Evolutionary conservation across 371 early-diverging fungal genomes (phyloP).

Genomic region (Dichotomocladium elegans): DNA sequence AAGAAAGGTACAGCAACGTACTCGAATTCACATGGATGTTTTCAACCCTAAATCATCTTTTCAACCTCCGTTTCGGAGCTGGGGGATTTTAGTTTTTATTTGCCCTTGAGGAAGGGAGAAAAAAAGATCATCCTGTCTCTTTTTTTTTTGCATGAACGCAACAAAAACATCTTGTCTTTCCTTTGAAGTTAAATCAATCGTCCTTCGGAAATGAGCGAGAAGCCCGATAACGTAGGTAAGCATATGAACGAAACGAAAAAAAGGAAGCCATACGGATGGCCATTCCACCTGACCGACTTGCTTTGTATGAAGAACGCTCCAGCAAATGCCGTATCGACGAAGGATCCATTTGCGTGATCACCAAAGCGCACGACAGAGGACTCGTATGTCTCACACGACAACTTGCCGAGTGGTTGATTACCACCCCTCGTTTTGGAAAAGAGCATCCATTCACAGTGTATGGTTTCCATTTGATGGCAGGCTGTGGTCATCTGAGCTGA

Average conservation of each 20-base stretch:
- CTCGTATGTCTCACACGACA: constrained; percentile 73
- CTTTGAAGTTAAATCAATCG: no score
- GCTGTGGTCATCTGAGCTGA: neutral
- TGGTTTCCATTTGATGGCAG: constrained; percentile 6
- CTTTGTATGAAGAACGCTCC: neutral
- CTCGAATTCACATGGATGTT: neutral
- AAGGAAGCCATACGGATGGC: neutral
- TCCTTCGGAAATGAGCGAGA: no score
- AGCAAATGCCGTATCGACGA: neutral
- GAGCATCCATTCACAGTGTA: constrained; percentile 62
- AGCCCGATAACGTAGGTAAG: neutral
- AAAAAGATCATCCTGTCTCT: no score
- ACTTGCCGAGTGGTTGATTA: constrained; percentile 74
- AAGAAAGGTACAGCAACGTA: neutral
- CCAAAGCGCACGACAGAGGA: constrained; percentile 76
- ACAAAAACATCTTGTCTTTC: no score
- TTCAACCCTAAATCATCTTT: no score
- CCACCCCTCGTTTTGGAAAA: constrained; percentile 40
- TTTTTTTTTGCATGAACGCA: no score
- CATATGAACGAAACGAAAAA: neutral
- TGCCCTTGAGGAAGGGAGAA: no score
- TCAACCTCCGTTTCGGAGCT: no score
- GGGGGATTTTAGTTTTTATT: no score
- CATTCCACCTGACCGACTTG: neutral
- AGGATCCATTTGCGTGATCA: constrained; percentile 46